phyloP scores from a whole-genome alignment of 2,329 filamentous ascomycete species.

The Pseudopithomyces chartarum region DNA sequence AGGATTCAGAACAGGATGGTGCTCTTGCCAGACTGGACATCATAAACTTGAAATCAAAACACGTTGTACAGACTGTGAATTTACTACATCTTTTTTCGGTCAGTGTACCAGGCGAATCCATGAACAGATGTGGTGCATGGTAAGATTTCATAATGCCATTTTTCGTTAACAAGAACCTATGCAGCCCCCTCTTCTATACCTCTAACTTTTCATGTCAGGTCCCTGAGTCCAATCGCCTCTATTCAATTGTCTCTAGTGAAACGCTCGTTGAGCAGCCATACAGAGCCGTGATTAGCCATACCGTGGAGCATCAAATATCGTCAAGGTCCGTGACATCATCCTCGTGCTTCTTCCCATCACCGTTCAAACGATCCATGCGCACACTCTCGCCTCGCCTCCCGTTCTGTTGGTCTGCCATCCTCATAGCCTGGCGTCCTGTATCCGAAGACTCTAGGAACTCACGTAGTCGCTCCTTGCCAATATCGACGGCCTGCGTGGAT shows the following conservation, averaged over 20 bases:
- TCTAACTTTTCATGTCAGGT: neutral
- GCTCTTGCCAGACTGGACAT: neutral
- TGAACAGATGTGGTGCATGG: too few species aligned
- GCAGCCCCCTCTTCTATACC: neutral
- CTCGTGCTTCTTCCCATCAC: constrained; percentile 48
- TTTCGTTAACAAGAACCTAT: neutral
- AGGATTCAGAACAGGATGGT: neutral
- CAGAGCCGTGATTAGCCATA: neutral
- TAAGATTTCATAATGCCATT: neutral
- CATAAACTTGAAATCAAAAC: neutral
- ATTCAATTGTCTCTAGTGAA: neutral
- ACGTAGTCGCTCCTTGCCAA: constrained; percentile 87
- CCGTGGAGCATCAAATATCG: constrained; percentile 38
- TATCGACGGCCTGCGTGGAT: constrained; percentile 81
- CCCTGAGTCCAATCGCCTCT: neutral
- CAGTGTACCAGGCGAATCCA: too few species aligned
- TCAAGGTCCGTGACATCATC: constrained; percentile 38
- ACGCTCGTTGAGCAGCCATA: neutral
- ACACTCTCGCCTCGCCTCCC: constrained; percentile 22
- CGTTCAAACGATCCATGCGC: constrained; percentile 47
- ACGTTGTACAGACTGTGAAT: too few species aligned
- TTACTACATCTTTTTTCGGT: too few species aligned
- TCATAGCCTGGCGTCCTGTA: constrained; percentile 79
- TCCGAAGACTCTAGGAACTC: constrained; percentile 91
- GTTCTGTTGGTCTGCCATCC: constrained; percentile 57